These are phyloP conservation scores for Fusarium sp. DNA, from an alignment of 2,329 filamentous ascomycete species.

Conservation along the genomic window DNA sequence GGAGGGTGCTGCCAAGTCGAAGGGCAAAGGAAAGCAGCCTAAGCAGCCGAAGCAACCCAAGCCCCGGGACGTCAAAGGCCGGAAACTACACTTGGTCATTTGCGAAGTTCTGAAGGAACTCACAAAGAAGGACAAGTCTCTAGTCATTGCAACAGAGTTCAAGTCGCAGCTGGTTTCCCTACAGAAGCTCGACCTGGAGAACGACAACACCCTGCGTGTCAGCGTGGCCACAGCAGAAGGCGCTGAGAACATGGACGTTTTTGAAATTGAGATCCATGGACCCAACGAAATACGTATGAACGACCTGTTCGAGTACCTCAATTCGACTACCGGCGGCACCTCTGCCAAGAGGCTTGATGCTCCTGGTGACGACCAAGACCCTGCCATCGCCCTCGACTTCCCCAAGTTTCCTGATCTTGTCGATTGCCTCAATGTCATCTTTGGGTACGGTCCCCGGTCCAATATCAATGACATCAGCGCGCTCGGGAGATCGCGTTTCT, in stretches of 20 bases:
- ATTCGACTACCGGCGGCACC: slow-evolving; percentile 54
- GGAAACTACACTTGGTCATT: slow-evolving; percentile 59
- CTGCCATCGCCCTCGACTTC: slow-evolving; percentile 48
- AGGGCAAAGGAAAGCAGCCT: slow-evolving; percentile 23
- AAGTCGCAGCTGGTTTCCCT: slow-evolving; percentile 61
- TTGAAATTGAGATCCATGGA: slow-evolving; percentile 57
- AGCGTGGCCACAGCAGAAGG: slow-evolving; percentile 50
- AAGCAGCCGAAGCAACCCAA: slow-evolving; percentile 21
- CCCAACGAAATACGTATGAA: slow-evolving; percentile 54
- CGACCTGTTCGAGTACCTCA: slow-evolving; percentile 59
- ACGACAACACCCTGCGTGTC: slow-evolving; percentile 50
- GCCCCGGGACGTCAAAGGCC: slow-evolving; percentile 53
- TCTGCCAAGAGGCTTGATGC: slow-evolving; percentile 41
- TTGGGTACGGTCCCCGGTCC: slow-evolving; percentile 58
- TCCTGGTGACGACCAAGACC: slow-evolving; percentile 7
- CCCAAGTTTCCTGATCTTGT: slow-evolving; percentile 63
- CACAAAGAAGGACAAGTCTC: slow-evolving; percentile 43
- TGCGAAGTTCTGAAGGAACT: slow-evolving; percentile 53
- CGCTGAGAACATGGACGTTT: slow-evolving; percentile 48
- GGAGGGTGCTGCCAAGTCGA: slow-evolving; percentile 20
- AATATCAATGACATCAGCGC: slow-evolving; percentile 51
- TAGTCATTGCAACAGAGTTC: slow-evolving; percentile 61
- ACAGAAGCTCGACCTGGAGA: slow-evolving; percentile 50
- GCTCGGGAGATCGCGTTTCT: slow-evolving; percentile 63
- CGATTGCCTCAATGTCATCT: slow-evolving; percentile 65